These are phyloP conservation scores for Fomitopsis pinicola DNA, from an alignment of 1,284 basidiomycete genomes.

Conservation along the genomic window DNA sequence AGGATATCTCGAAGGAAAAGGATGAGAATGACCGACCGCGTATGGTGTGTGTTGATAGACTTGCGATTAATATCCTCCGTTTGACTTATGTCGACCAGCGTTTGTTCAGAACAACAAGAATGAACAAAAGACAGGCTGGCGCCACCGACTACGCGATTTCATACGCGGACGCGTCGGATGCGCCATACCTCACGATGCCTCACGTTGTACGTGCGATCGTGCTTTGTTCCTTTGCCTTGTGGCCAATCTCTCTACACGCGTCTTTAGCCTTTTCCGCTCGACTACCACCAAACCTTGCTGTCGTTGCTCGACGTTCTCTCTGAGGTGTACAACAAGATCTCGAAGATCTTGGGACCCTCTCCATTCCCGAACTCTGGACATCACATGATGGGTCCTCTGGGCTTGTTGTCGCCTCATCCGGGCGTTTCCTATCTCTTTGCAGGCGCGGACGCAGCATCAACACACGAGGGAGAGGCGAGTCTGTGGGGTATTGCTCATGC, in stretches of 20 bases:
- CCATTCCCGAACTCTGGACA: slow-evolving; percentile 60
- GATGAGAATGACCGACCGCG: slow-evolving; percentile 81
- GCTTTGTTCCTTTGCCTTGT: neutral
- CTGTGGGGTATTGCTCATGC: slow-evolving; percentile 71
- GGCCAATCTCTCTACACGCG: neutral
- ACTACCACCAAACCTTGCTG: slow-evolving; percentile 83
- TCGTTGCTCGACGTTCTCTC: slow-evolving; percentile 84
- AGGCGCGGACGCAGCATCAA: slow-evolving; percentile 26
- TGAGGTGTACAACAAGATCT: slow-evolving; percentile 82
- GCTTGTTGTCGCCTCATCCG: slow-evolving; percentile 67
- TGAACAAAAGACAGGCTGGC: slow-evolving; percentile 46
- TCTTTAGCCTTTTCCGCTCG: slow-evolving; percentile 73
- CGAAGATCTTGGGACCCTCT: slow-evolving; percentile 73
- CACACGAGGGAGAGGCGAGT: slow-evolving; percentile 44
- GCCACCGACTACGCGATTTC: slow-evolving; percentile 58
- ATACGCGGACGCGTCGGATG: slow-evolving; percentile 56
- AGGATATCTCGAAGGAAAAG: slow-evolving; percentile 54
- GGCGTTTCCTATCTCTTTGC: slow-evolving; percentile 78
- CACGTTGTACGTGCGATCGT: slow-evolving; percentile 55
- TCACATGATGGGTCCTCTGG: slow-evolving; percentile 74
- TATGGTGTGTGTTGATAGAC: slow-evolving; percentile 46
- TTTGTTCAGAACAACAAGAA: slow-evolving; percentile 54
- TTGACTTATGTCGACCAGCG: slow-evolving; percentile 32
- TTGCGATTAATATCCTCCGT: slow-evolving; percentile 6
- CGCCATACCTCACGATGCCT: slow-evolving; percentile 70